Conservation (phyloP, 208 protist species). For the Acanthamoeba castellanii region DNA sequence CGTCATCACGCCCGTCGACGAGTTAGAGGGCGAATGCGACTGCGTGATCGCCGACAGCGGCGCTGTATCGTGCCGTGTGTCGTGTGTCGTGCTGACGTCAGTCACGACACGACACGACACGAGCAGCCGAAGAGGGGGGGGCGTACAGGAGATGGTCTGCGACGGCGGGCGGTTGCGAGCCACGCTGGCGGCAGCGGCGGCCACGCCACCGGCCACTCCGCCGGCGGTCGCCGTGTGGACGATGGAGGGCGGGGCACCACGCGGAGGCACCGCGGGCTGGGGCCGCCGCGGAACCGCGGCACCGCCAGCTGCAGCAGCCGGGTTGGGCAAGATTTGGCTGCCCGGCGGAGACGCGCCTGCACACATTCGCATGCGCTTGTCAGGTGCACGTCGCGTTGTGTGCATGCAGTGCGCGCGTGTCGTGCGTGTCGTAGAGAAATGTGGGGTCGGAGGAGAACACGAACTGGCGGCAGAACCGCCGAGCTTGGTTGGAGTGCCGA, state of each 20-base stretch:
- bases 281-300: not conserved
- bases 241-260: not conserved
- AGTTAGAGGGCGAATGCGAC: conserved; percentile 14
- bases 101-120: not conserved
- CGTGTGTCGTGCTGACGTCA: not conserved
- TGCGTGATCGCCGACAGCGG: not conserved
- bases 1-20: not conserved
- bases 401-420: too few species aligned
- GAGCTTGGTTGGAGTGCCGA: not conserved
- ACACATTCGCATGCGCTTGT: too few species aligned
- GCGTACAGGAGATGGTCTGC: not conserved
- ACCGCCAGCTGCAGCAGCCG: not conserved
- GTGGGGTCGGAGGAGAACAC: not conserved
- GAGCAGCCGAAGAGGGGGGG: not conserved
- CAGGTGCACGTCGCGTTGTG: not conserved
- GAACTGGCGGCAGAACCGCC: not conserved
- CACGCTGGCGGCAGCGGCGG: not conserved
- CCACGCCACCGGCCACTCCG: not conserved
- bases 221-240: not conserved
- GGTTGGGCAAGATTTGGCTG: not conserved
- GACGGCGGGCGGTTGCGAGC: conserved; percentile 6
- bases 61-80: not conserved
- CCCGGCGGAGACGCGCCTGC: not conserved
- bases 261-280: not conserved
- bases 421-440: too few species aligned